Conservation (phyloP, 371 early-diverging fungal species). For the Mucor piriformis region DNA sequence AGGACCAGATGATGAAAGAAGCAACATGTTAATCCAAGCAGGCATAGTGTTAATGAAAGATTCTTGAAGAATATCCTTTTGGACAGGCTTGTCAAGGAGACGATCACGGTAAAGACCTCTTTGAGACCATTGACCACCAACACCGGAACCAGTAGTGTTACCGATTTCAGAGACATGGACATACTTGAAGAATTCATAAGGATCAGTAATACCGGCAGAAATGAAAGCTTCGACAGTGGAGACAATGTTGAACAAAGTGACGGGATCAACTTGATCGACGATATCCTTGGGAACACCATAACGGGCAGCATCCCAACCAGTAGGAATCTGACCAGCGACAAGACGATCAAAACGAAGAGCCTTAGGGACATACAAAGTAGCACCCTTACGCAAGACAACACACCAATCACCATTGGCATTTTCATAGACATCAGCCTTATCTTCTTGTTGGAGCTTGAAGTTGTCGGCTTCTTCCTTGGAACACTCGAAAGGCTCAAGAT, state of each 20-base stretch:
- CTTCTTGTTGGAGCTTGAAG: constrained; percentile 88
- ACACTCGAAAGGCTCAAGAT: constrained; percentile 90
- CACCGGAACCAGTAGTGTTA: constrained; percentile 86
- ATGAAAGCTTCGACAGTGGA: constrained; percentile 94
- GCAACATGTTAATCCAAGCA: constrained; percentile 96
- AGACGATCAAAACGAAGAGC: constrained; percentile 92
- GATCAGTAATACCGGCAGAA: constrained; percentile 93
- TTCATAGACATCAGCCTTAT: constrained; percentile 83
- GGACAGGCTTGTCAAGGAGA: constrained; percentile 84
- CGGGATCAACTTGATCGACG: constrained; percentile 87
- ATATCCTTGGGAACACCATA: constrained; percentile 96
- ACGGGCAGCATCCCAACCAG: constrained; percentile 92
- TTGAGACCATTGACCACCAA: constrained; percentile 85
- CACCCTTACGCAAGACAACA: constrained; percentile 86
- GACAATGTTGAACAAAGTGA: constrained; percentile 88
- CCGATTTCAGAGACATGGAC: constrained; percentile 96
- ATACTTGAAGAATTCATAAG: constrained; percentile 97
- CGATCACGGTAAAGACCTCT: constrained; percentile 82
- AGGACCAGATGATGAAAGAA: constrained; percentile 94
- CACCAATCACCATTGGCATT: constrained; percentile 70
- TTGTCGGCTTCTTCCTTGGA: constrained; percentile 91
- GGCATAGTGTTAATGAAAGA: constrained; percentile 96
- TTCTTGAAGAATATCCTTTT: constrained; percentile 95
- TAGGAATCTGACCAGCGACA: constrained; percentile 95
- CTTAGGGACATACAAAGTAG: constrained; percentile 91